Base-by-base conservation (phyloP, 352 stramenopile genomes). In the Globisporangium uncinulatum region DNA sequence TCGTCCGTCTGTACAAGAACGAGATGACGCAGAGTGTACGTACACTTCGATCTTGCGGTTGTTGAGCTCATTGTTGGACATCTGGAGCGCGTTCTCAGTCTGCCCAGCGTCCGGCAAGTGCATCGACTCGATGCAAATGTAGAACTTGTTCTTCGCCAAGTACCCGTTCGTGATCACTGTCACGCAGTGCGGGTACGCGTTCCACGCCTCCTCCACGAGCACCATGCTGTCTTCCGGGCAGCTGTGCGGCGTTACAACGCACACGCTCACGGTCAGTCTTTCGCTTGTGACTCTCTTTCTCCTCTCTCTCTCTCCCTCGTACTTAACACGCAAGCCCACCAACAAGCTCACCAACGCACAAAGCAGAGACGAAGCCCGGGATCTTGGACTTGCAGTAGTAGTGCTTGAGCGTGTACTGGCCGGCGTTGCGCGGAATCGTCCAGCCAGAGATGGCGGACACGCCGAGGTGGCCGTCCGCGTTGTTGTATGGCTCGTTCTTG, bases 311-410 rank as follows among this genome's bases (percentile, higher is more conserved):
- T 29, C 24, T 29, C 24, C 24, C 24, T 29, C 24, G 24, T 29
- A 29, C 2, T 29, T 29, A 4, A 29, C 24, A 29, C n/a, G n/a
- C n/a, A n/a, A n/a, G n/a, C n/a, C n/a, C n/a, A n/a, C 24, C 24
- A 29, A 29, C 24, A 29, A 29, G 24, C 24, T 29, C 24, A 29
- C 24, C 24, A 29, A 63, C 73, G 29, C 87, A 92, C 83, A 94
- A 83, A 44, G 81, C 76, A 6, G 80, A 90, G 11, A 93, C 71
- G 58, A 89, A 86, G 59, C 76, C 71, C 9, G 85, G 85, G 62
- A 94, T 91, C 65, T 89, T 85, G 57, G 73, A 88, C 70, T 88
- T 87, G 75, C 76, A 83, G 68, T 91, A 92, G 68, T 94, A 94
- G 69, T 94, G 83, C 65, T 94, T 94, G 62, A 83, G 79, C 53